Evolutionary conservation across 305 asterid species (phyloP).

Genomic region (Nicotiana rustica): DNA sequence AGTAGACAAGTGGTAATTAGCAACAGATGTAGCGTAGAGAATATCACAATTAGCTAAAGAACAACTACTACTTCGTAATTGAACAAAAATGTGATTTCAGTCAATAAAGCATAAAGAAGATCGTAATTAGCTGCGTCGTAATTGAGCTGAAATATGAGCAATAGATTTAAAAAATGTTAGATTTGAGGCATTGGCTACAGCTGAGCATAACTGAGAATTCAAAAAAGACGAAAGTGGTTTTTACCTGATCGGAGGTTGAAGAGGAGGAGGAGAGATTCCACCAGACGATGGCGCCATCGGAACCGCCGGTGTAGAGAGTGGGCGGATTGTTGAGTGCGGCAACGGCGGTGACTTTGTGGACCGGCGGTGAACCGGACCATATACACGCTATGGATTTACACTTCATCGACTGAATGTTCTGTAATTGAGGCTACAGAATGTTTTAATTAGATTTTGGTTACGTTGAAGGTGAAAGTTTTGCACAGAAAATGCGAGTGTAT

Average conservation of each 20-base stretch:
- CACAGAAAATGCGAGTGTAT: too few relatives aligned
- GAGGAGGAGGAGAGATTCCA: constrained; percentile 71
- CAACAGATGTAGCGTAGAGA: background rate
- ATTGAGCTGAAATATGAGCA: constrained; percentile 68
- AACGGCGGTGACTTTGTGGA: constrained; percentile 83
- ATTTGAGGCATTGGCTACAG: background rate
- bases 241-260: constrained; percentile 40
- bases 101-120: background rate
- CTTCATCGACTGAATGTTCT: constrained; percentile 62
- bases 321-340: constrained; percentile 74
- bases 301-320: constrained; percentile 95
- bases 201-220: background rate
- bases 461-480: too few relatives aligned
- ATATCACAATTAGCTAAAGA: background rate
- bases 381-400: constrained; percentile 94
- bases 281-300: constrained; percentile 99
- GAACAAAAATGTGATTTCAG: background rate
- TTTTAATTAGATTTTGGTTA: too few relatives aligned
- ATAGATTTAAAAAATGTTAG: background rate
- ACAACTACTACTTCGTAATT: background rate
- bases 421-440: too few relatives aligned
- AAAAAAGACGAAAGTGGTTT: constrained; percentile 19
- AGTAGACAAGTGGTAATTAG: too few relatives aligned
- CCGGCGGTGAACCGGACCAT: constrained; percentile 94
- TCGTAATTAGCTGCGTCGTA: constrained; percentile 47